Base-by-base conservation (phyloP, 75 land plant genomes). In the Larix kaempferi region DNA sequence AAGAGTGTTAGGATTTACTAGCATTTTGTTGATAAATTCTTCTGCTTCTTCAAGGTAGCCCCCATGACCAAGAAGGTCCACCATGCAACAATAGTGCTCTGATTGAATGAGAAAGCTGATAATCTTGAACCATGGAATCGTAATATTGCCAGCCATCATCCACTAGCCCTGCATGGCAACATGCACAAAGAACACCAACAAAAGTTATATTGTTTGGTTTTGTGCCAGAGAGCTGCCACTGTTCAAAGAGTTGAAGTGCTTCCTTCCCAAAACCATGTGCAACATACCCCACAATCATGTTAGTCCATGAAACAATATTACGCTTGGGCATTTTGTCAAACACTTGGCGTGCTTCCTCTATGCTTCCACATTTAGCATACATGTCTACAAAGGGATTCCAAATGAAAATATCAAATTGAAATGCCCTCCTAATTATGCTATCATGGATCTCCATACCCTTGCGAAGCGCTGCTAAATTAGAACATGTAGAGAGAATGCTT, bases 331-430 rank as follows among this genome's bases (percentile, higher is more conserved):
- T 69, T 29, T 76, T 79, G 16, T 81, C 81, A 59, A 87, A 87
- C 23, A 87, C 79, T 59, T 54, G 19, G 44, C 54, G 67, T 12
- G 86, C 86, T 57, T 73, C 77, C 25, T 61, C 76, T 27, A 84
- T 65, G 35, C 71, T 65, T 1, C 88, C 86, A 84, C 88, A 84
- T 79, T 85, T 84, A 22, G 84, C 83, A 77, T 87, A 87, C 86
- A 87, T 87, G 37, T 82, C 83, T 21, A 87, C 57, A 57, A 84
- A 63, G 26, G 84, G 23, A 59, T 69, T 69, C 52, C 67, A 66
- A 0, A 87, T 76, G 69, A 78, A 74, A 44, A 56, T 67, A 57
- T 77, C 76, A 7, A 52, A 55, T 71, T 82, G 84, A 26, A 78
- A 71, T 52, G 82, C 82, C 41, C 69, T 63, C 58, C 72, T 77